phyloP scores from a whole-genome alignment of 208 protist species.

The Crithidia bombi region DNA sequence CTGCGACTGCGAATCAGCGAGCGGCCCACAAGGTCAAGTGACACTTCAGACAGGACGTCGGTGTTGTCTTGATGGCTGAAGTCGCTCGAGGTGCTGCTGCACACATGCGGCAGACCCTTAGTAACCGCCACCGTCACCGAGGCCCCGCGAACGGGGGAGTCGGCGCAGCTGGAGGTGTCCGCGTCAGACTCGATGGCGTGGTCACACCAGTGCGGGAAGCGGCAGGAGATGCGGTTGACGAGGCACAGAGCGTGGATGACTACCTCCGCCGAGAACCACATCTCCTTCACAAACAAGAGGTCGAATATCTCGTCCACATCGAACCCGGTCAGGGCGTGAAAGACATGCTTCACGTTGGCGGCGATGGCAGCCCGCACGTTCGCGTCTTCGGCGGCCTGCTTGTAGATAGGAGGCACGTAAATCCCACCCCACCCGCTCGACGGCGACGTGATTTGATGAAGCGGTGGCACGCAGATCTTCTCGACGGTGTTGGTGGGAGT shows the following conservation, averaged over 20 bases:
- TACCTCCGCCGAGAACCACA: slow-evolving; percentile 41
- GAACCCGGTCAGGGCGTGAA: slow-evolving; percentile 31
- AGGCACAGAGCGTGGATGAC: slow-evolving; percentile 51
- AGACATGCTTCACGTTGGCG: slow-evolving; percentile 16
- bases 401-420: slow-evolving; percentile 8
- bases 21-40: neutral
- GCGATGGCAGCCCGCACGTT: slow-evolving; percentile 21
- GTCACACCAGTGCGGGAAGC: slow-evolving; percentile 38
- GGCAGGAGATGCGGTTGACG: slow-evolving; percentile 42
- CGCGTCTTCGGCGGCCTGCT: slow-evolving; percentile 20
- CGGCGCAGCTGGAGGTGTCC: slow-evolving; percentile 10
- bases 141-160: slow-evolving; percentile 13
- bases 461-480: neutral
- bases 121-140: neutral
- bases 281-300: slow-evolving; percentile 31
- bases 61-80: slow-evolving; percentile 15
- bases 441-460: neutral
- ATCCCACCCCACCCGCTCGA: neutral
- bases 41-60: neutral
- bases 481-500: slow-evolving; percentile 5
- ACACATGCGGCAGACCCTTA: slow-evolving; percentile 17
- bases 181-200: slow-evolving; percentile 2
- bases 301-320: slow-evolving; percentile 47
- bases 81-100: slow-evolving; percentile 38
- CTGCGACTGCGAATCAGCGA: slow-evolving; percentile 15